Conservation (phyloP, 2,329 filamentous ascomycete species). For the Diaporthe citrichinensis region DNA sequence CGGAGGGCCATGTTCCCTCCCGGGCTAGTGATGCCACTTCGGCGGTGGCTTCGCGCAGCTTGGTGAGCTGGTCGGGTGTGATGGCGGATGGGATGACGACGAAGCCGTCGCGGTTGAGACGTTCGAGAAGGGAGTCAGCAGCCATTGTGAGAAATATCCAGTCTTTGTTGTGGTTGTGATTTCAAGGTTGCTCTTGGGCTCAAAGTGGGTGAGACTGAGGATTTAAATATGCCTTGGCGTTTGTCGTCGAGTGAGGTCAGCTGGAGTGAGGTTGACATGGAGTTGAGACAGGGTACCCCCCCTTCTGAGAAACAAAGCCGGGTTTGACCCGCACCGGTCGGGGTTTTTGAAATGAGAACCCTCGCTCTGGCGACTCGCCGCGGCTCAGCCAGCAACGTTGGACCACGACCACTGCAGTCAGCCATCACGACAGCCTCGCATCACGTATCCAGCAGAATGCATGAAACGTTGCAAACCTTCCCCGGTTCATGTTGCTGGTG, state of each 20-base stretch:
- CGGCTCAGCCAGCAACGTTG: neutral
- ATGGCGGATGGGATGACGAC: constrained; percentile 79
- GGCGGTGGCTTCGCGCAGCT: constrained; percentile 72
- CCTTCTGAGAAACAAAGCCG: neutral
- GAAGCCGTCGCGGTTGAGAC: constrained; percentile 60
- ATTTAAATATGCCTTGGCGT: neutral
- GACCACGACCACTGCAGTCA: neutral
- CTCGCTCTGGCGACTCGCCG: neutral
- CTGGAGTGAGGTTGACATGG: constrained; percentile 35
- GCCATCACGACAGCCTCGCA: neutral
- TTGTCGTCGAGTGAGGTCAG: constrained; percentile 29
- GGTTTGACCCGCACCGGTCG: neutral
- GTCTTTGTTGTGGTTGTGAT: neutral
- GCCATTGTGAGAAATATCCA: constrained; percentile 22
- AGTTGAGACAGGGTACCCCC: constrained; percentile 17
- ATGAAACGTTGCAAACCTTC: constrained; percentile 40
- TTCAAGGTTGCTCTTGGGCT: neutral
- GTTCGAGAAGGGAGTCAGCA: constrained; percentile 38
- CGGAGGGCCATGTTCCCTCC: constrained; percentile 82
- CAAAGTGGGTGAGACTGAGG: neutral
- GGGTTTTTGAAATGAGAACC: neutral
- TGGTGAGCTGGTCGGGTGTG: constrained; percentile 64
- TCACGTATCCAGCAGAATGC: neutral
- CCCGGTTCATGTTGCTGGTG: neutral
- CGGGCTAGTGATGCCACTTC: constrained; percentile 74